A percentile compares a stretch with the other conserved stretches of the same genome.
Conservation (phyloP, 148 eudicot species). For the Hydrangea macrophylla region DNA sequence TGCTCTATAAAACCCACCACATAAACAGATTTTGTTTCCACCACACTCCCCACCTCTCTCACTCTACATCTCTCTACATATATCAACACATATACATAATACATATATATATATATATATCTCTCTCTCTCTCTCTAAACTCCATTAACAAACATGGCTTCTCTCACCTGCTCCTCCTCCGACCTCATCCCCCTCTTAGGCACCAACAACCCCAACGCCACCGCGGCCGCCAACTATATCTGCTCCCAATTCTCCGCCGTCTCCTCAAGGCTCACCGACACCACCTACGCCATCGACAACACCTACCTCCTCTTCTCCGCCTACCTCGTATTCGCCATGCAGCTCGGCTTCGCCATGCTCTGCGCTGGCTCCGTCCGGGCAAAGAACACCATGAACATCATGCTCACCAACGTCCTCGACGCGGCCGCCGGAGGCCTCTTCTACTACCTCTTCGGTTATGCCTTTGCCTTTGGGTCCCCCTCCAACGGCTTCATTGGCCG, state of each 20-base stretch:
- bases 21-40: too few species aligned
- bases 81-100: too few species aligned
- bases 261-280: constrained; percentile 27
- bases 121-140: not conserved
- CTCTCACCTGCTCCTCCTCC: constrained; percentile 23
- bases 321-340: constrained; percentile 55
- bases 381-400: constrained; percentile 59
- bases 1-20: too few species aligned
- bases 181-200: constrained; percentile 31
- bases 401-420: constrained; percentile 58
- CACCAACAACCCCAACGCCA: constrained; percentile 29
- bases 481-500: constrained; percentile 44
- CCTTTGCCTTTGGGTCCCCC: constrained; percentile 43
- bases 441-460: constrained; percentile 51
- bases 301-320: constrained; percentile 54
- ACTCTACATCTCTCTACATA: too few species aligned
- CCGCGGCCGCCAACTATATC: constrained; percentile 28
- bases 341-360: constrained; percentile 59
- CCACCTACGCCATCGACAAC: constrained; percentile 41
- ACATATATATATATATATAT: too few species aligned
- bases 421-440: constrained; percentile 55
- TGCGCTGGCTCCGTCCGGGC: constrained; percentile 61
- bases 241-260: constrained; percentile 12
- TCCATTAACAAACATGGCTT: not conserved
- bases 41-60: too few species aligned